Conservation (phyloP, 164 flowering plant genomes). For the Malania oleifera region DNA sequence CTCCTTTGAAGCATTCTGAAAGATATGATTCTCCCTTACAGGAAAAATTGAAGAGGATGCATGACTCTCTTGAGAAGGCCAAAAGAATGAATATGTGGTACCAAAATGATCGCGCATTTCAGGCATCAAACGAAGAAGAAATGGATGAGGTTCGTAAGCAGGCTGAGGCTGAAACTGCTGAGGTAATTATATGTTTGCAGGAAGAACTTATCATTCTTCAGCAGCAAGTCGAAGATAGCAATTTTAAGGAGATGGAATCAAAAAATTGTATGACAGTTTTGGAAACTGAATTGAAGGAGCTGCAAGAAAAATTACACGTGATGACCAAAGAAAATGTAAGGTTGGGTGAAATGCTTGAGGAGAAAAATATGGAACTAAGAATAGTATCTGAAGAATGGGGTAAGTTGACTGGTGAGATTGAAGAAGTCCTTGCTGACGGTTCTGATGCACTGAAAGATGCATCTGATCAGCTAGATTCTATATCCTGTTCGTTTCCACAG, state of each 20-base stretch:
- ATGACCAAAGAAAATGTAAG: conserved; percentile 38
- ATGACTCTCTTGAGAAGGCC: conserved; percentile 85
- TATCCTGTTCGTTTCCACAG: conserved; percentile 49
- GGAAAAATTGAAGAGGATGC: conserved; percentile 63
- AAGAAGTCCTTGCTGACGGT: conserved; percentile 63
- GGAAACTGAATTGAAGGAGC: conserved; percentile 41
- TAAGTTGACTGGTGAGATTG: conserved; percentile 47
- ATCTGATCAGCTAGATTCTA: conserved; percentile 46
- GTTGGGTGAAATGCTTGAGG: conserved; percentile 34
- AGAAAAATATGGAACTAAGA: conserved; percentile 46
- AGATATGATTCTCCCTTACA: conserved; percentile 46
- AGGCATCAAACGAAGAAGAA: conserved; percentile 62
- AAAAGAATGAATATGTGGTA: conserved; percentile 54
- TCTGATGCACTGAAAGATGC: conserved; percentile 57
- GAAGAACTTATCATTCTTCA: conserved; percentile 79
- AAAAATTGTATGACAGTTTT: conserved; percentile 28
- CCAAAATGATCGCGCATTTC: conserved; percentile 58
- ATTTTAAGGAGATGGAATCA: conserved; percentile 45
- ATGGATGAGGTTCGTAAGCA: conserved; percentile 78
- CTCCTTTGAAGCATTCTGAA: conserved; percentile 21
- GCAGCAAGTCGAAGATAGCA: conserved; percentile 56
- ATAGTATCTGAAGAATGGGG: conserved; percentile 62
- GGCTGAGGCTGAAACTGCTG: conserved; percentile 96
- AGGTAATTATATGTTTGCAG: conserved; percentile 88
- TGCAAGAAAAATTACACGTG: conserved; percentile 30